These are phyloP conservation scores for Helicocarpus griseus DNA, from an alignment of 2,329 filamentous ascomycete species.

Conservation along the genomic window DNA sequence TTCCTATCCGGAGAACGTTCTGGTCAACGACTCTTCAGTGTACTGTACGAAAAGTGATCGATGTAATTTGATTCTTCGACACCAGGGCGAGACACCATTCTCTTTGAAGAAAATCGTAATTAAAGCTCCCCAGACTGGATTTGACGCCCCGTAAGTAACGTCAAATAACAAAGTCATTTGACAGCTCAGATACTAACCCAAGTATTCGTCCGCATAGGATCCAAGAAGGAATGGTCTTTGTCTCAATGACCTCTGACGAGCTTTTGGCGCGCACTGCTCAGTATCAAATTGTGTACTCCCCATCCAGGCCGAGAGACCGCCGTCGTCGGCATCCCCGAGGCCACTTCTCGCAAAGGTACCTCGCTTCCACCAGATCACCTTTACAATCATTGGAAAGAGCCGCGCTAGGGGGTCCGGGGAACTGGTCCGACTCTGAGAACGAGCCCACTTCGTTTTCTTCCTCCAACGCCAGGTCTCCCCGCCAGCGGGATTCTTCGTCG, in stretches of 20 bases:
- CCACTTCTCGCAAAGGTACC: constrained; percentile 32
- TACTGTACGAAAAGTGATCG: constrained; percentile 84
- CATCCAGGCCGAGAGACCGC: constrained; percentile 17
- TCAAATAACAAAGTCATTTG: not conserved
- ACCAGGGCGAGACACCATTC: constrained; percentile 72
- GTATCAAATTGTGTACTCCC: constrained; percentile 62
- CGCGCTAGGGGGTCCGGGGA: constrained; percentile 15
- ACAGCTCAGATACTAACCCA: not conserved
- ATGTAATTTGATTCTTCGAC: constrained; percentile 77
- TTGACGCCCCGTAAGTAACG: constrained; percentile 69
- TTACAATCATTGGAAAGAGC: constrained; percentile 25
- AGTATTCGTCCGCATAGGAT: constrained; percentile 44
- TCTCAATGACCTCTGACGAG: constrained; percentile 75
- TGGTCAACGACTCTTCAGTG: constrained; percentile 71
- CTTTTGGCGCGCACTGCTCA: constrained; percentile 61
- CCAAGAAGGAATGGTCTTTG: constrained; percentile 84
- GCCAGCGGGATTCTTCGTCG: not conserved
- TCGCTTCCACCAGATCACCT: constrained; percentile 28
- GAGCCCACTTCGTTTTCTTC: constrained; percentile 12
- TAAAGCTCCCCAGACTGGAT: constrained; percentile 65
- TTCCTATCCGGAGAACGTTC: constrained; percentile 69
- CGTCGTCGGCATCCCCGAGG: constrained; percentile 21
- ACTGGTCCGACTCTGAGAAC: constrained; percentile 18
- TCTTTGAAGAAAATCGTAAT: constrained; percentile 78
- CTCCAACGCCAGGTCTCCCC: not conserved